Base-by-base conservation (phyloP, 148 eudicot species). In the Dysphania ambrosioides region DNA sequence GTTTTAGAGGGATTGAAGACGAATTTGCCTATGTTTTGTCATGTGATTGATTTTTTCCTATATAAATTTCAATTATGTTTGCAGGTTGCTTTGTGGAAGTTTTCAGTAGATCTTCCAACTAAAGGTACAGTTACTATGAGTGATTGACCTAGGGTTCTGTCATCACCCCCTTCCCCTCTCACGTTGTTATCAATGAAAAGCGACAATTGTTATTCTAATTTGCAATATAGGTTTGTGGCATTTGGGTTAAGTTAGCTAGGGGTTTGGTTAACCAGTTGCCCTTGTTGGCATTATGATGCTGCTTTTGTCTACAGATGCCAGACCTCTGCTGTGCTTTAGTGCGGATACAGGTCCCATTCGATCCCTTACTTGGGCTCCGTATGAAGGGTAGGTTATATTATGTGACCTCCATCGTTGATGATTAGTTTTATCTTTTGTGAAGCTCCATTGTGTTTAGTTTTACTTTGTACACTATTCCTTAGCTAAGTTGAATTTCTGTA, bases 1-100 rank as follows among this genome's bases (percentile, higher is more conserved):
- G 5, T 69, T 38, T 26, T 56, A 61, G 26, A 44, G 19, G 31
- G 41, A 24, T n/a, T 32, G 12, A 38, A 16, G 4, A 30, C 38
- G 10, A 30, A 4, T 63, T 32, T 47, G 16, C 66, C 34, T 47
- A 34, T 27, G 36, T 34, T 5, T 16, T 27, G 8, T 5, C 13
- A n/a, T 42, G 24, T 60, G 19, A 21, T 49, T 29, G n/a, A 29
- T 26, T 62, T 19, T 36, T 35, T 53, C 23, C 35, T n/a, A 51
- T 29, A 44, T 31, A 38, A n/a, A 41, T 59, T 35, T 26, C 58
- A 34, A 72, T 26, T 35, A 18, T 62, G 66, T 47, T 29, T 85
- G 78, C 91, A 94, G 99, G 99, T 95, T 75, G 99, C 97, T 69
- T 70, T 95, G 75, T 95, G 96, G 96, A 94, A 95, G 78, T 92